Evolutionary conservation across 805 yeast species (phyloP).

Genomic region (Lachancea dasiensis): DNA sequence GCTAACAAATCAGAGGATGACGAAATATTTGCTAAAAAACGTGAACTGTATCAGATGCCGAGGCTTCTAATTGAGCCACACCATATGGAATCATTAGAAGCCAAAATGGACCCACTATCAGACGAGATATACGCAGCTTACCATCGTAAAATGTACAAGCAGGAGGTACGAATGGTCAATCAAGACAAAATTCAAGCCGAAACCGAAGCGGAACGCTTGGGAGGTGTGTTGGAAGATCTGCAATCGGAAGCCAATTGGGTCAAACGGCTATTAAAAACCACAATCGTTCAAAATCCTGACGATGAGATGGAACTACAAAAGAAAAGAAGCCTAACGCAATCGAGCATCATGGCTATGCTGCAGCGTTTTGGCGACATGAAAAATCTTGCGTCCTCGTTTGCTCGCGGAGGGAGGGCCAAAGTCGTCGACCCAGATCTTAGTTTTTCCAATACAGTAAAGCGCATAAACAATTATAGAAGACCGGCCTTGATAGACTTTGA

Average conservation of each 20-base stretch:
- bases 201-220: slow-evolving; percentile 49
- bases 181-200: slow-evolving; percentile 39
- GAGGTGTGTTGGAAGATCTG: slow-evolving; percentile 39
- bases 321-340: slow-evolving; percentile 48
- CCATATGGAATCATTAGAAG: background rate
- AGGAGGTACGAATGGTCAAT: slow-evolving; percentile 61
- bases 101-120: slow-evolving; percentile 39
- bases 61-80: slow-evolving; percentile 14
- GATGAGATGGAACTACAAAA: slow-evolving; percentile 45
- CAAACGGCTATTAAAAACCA: slow-evolving; percentile 39
- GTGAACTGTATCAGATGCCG: slow-evolving; percentile 18
- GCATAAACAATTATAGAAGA: slow-evolving; percentile 1
- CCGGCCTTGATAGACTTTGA: background rate
- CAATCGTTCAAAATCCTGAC: slow-evolving; percentile 42
- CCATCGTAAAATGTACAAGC: slow-evolving; percentile 57
- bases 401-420: slow-evolving; percentile 16
- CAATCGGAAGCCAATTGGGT: slow-evolving; percentile 45
- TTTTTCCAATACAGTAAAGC: too few species aligned
- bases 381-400: slow-evolving; percentile 15
- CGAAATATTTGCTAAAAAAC: slow-evolving; percentile 2
- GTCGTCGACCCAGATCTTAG: too few species aligned
- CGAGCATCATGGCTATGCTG: slow-evolving; percentile 38
- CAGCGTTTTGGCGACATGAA: slow-evolving; percentile 26
- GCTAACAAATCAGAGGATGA: background rate
- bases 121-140: slow-evolving; percentile 40